phyloP scores from a whole-genome alignment of 2,329 filamentous ascomycete species.

The Monilinia fructicola region DNA sequence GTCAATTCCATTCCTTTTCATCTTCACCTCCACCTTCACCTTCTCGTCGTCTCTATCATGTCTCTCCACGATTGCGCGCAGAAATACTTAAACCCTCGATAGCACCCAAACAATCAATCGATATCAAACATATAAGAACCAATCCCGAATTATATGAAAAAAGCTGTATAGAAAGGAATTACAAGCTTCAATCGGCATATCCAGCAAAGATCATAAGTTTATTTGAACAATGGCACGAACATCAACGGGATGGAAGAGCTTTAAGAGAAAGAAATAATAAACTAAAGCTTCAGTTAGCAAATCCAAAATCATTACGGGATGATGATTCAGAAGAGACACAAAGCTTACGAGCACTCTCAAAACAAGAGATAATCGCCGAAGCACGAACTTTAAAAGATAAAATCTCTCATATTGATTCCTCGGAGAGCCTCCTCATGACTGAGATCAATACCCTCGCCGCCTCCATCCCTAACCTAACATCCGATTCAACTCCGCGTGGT shows the following conservation, averaged over 20 bases:
- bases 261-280: conserved; percentile 67
- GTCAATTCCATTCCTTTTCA: conserved; percentile 13
- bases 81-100: conserved; percentile 46
- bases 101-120: conserved; percentile 75
- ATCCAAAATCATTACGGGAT: conserved; percentile 49
- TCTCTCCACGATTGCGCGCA: conserved; percentile 16
- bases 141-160: conserved; percentile 76
- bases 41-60: conserved; percentile 18
- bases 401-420: conserved; percentile 58
- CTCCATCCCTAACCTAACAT: conserved; percentile 84
- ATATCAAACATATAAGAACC: conserved; percentile 87
- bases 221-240: conserved; percentile 57
- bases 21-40: neutral
- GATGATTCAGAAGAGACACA: conserved; percentile 40
- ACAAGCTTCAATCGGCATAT: conserved; percentile 56
- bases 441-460: conserved; percentile 75
- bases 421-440: conserved; percentile 57
- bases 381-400: conserved; percentile 64
- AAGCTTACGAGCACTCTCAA: conserved; percentile 40
- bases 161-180: conserved; percentile 86
- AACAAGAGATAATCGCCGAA: conserved; percentile 59
- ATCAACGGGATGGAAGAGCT: conserved; percentile 59
- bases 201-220: conserved; percentile 57
- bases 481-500: conserved; percentile 70
- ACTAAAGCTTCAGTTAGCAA: conserved; percentile 57